Conservation (phyloP, 1,139 yeast species). For the Diutina ranongensis region DNA sequence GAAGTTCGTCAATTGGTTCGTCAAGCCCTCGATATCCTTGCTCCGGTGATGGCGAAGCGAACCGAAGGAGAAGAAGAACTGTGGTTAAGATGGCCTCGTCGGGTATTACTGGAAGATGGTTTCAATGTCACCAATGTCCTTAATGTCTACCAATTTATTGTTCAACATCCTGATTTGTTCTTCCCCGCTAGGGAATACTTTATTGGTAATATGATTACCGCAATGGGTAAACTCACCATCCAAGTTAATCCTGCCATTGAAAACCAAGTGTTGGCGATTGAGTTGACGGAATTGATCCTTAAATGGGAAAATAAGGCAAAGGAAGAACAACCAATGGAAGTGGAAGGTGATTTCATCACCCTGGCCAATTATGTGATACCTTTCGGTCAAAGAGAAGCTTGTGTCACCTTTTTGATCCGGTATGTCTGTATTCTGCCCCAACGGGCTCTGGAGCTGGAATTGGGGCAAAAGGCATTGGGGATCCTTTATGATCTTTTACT, state of each 20-base stretch:
- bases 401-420: slow-evolving; percentile 81
- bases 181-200: slow-evolving; percentile 83
- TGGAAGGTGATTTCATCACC: slow-evolving; percentile 19
- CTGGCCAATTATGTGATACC: slow-evolving; percentile 50
- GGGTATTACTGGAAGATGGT: slow-evolving; percentile 86
- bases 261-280: slow-evolving; percentile 78
- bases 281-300: slow-evolving; percentile 72
- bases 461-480: slow-evolving; percentile 72
- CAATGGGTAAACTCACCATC: slow-evolving; percentile 86
- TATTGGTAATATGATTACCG: slow-evolving; percentile 80
- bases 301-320: slow-evolving; percentile 67
- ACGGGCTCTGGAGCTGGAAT: slow-evolving; percentile 71
- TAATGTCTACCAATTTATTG: slow-evolving; percentile 83
- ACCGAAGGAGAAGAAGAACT: slow-evolving; percentile 42
- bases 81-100: slow-evolving; percentile 94
- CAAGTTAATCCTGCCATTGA: slow-evolving; percentile 73
- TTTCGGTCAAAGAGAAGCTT: slow-evolving; percentile 75
- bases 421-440: slow-evolving; percentile 83
- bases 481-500: slow-evolving; percentile 65
- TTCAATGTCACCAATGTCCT: slow-evolving; percentile 73
- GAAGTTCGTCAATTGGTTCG: slow-evolving; percentile 79
- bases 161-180: slow-evolving; percentile 75
- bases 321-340: slow-evolving; percentile 5
- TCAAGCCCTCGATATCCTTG: slow-evolving; percentile 79
- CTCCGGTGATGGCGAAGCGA: slow-evolving; percentile 77